phyloP scores from a whole-genome alignment of 176 grass and related monocot genomes.

The Ananas comosus region DNA sequence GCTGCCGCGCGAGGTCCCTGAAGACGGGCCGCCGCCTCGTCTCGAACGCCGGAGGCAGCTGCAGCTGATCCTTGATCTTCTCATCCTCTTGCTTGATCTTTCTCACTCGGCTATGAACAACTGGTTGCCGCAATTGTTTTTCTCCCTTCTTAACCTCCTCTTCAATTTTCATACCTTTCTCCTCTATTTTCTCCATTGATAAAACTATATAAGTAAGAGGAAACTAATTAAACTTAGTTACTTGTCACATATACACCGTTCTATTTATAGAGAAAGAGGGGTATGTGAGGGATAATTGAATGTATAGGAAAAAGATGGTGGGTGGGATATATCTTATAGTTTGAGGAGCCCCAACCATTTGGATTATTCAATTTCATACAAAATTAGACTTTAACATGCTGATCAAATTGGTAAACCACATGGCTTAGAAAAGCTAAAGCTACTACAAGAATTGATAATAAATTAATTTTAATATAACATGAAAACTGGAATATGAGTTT shows the following conservation, averaged over 20 bases:
- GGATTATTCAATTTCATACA: background rate
- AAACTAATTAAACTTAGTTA: background rate
- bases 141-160: background rate
- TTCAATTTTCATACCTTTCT: background rate
- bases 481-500: too few species aligned
- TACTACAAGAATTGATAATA: background rate
- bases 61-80: conserved; percentile 38
- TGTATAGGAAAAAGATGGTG: background rate
- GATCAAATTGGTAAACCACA: background rate
- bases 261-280: background rate
- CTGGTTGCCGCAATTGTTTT: background rate
- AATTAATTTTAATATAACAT: too few species aligned
- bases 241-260: background rate
- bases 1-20: conserved; percentile 12
- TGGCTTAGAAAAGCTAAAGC: background rate
- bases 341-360: background rate
- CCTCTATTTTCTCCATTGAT: conserved; percentile 21
- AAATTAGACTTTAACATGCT: background rate
- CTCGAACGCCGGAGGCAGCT: conserved; percentile 37
- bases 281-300: background rate
- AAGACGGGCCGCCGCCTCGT: conserved; percentile 17
- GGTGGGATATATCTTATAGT: background rate
- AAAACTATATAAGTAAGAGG: background rate
- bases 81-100: conserved; percentile 75
- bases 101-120: conserved; percentile 64